Evolutionary conservation across 805 yeast species (phyloP).

Genomic region (Scheffersomyces amazonensis): DNA sequence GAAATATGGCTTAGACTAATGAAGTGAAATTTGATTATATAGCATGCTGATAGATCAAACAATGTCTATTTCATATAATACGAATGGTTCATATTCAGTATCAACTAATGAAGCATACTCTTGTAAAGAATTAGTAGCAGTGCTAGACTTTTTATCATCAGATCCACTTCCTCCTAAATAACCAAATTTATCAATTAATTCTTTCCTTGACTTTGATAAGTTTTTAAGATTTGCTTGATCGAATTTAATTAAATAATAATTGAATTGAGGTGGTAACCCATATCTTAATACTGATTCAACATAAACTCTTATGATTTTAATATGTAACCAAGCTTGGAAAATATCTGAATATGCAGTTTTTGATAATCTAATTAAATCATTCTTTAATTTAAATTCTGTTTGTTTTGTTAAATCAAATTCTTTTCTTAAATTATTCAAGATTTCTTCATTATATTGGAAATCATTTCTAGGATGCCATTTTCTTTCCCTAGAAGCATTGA

Average conservation of each 20-base stretch:
- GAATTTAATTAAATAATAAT: conserved; percentile 48
- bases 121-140: conserved; percentile 67
- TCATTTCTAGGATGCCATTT: conserved; percentile 89
- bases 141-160: conserved; percentile 38
- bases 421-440: conserved; percentile 65
- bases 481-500: conserved; percentile 70
- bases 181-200: conserved; percentile 73
- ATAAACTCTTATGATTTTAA: conserved; percentile 80
- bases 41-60: too few species aligned
- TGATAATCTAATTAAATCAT: conserved; percentile 78
- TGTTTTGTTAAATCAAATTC: conserved; percentile 77
- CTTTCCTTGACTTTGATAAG: conserved; percentile 59
- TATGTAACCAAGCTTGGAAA: conserved; percentile 83
- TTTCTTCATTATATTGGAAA: conserved; percentile 78
- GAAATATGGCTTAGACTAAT: too few species aligned
- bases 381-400: conserved; percentile 67
- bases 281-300: conserved; percentile 94
- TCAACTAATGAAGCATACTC: conserved; percentile 93
- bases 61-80: conserved; percentile 57
- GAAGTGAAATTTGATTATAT: too few species aligned
- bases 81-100: conserved; percentile 95
- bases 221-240: conserved; percentile 31
- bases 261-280: conserved; percentile 93
- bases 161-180: conserved; percentile 86
- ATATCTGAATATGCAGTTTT: conserved; percentile 89